phyloP scores from a whole-genome alignment of 331 rosid species.

The Saraca asoca region DNA sequence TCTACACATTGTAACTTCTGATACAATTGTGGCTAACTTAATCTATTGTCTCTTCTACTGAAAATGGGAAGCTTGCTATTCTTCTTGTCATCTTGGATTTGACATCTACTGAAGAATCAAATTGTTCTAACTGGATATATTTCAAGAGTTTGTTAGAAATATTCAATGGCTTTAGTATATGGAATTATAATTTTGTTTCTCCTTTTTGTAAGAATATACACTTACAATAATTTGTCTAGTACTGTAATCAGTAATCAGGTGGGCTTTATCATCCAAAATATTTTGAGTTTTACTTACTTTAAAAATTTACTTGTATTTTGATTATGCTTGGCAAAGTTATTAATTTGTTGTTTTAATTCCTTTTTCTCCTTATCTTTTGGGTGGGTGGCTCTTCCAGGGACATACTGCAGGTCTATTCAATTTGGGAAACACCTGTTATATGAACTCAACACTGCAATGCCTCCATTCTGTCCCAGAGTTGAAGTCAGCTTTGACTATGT shows the following conservation, averaged over 20 bases:
- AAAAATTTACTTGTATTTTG: constrained; percentile 9
- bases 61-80: too few relatives aligned
- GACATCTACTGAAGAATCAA: too few relatives aligned
- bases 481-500: constrained; percentile 88
- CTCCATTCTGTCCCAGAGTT: constrained; percentile 98
- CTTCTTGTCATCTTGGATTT: too few relatives aligned
- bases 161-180: constrained; percentile 16
- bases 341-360: constrained; percentile 20
- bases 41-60: too few relatives aligned
- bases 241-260: neutral
- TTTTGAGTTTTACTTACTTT: constrained; percentile 11
- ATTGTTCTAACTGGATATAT: too few relatives aligned
- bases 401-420: constrained; percentile 91
- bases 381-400: constrained; percentile 58
- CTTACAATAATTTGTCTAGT: neutral
- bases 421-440: constrained; percentile 96
- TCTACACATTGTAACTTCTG: too few relatives aligned
- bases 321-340: constrained; percentile 17
- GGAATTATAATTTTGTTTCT: constrained; percentile 7
- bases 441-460: constrained; percentile 97
- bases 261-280: constrained; percentile 11
- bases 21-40: too few relatives aligned
- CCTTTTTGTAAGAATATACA: neutral
- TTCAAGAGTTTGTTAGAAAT: constrained; percentile 10
- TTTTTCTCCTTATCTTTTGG: constrained; percentile 8